Base-by-base conservation (phyloP, 2,329 filamentous ascomycete genomes). In the Clarireedia monteithiana region DNA sequence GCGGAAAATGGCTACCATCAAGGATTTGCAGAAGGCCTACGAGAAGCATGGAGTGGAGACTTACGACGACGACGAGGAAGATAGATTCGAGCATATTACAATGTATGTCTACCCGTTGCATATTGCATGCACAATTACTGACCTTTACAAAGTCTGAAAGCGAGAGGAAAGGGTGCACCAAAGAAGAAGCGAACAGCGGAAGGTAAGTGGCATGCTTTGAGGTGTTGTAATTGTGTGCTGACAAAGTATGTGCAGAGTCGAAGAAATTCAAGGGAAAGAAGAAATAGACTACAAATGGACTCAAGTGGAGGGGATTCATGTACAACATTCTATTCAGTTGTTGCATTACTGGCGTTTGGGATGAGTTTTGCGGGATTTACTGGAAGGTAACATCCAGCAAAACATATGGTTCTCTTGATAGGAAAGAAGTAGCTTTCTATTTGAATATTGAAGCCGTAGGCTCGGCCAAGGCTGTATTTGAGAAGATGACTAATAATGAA, bases 131-230 rank as follows among this genome's bases (percentile, higher is more conserved):
- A 84, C 80, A 77, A 5, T 9, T 54, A 20, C 61, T 66, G 56
- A 69, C 40, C 44, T 2, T 69, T 74, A 64, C 59, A 61, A 66
- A 89, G 86, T 66, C 74, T 86, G 65, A 91, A 89, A 71, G 73
- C 80, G 30, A 85, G 91, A 75, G 91, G 91, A 63, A 96, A 97
- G 78, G 86, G 86, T 55, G 82, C 86, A 46, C 91, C 92, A 6
- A 87, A 95, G 81, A 96, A 95, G 82, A 95, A 94, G 79, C 85
- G 78, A 68, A 84, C 78, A n/a, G 57, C 71, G 68, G 71, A 66
- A 60, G 67, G 70, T 70, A 71, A 65, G 67, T 44, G 59, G 10
- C 20, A 20, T 46, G 6, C 20, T 39, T 26, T 24, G 2, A 20
- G 17, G 44, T 42, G 12, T 3, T 2, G 36, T 20, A 15, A 14